A percentile compares a stretch with the other conserved stretches of the same genome.
These are phyloP conservation scores for Irpex sp. DNA, from an alignment of 1,284 basidiomycete species.

Conservation along the genomic window DNA sequence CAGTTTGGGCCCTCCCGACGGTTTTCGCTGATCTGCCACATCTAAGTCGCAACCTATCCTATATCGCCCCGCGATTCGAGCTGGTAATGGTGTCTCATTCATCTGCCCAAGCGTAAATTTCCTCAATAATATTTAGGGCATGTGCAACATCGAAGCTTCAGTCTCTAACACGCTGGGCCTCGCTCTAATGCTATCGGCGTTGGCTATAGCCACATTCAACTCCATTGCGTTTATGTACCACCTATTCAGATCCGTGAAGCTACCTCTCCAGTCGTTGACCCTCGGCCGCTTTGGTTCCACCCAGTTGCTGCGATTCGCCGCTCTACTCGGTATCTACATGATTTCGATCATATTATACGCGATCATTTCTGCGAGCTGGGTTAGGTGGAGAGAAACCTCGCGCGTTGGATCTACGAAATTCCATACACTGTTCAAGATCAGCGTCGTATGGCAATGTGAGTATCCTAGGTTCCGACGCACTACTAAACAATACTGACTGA, in stretches of 20 bases:
- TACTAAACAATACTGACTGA: neutral
- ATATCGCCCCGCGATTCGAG: slow-evolving; percentile 7
- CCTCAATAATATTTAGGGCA: slow-evolving; percentile 11
- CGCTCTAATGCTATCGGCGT: slow-evolving; percentile 20
- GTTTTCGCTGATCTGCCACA: slow-evolving; percentile 16
- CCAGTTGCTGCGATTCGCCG: slow-evolving; percentile 21
- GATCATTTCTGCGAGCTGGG: slow-evolving; percentile 20
- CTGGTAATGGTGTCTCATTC: neutral
- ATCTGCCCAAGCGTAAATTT: too few relatives aligned
- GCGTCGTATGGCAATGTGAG: slow-evolving; percentile 25
- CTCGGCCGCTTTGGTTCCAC: slow-evolving; percentile 13
- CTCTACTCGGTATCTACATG: slow-evolving; percentile 21
- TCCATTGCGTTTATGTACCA: slow-evolving; percentile 15
- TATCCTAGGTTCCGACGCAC: neutral
- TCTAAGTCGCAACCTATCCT: slow-evolving; percentile 9
- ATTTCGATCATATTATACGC: slow-evolving; percentile 21
- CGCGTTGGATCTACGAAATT: neutral
- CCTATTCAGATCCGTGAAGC: slow-evolving; percentile 18
- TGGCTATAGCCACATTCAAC: slow-evolving; percentile 17
- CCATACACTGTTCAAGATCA: slow-evolving; percentile 10
- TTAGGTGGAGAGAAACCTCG: neutral
- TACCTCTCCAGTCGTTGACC: slow-evolving; percentile 14
- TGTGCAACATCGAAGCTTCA: slow-evolving; percentile 18
- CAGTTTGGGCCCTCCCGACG: slow-evolving; percentile 25
- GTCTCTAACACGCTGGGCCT: slow-evolving; percentile 19